Evolutionary conservation across 768 basidiomycete genomes (phyloP).

Genomic region (Phylloporus arenicola): DNA sequence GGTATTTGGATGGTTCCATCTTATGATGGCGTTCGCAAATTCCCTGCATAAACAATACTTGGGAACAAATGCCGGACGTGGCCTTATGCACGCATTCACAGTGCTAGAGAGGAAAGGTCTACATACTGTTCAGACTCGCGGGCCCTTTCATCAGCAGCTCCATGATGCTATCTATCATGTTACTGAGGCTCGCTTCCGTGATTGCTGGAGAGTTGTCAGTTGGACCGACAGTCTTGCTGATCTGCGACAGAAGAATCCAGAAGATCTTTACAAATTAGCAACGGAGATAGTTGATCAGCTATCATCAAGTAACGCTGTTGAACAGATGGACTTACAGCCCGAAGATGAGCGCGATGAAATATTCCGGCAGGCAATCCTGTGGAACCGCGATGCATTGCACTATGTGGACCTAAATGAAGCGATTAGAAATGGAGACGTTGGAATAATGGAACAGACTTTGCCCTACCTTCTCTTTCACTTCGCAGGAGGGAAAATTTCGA

Average conservation of each 20-base stretch:
- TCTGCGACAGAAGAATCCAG: slow-evolving; percentile 10
- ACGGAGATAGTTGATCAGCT: background rate
- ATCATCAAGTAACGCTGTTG: background rate
- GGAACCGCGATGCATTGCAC: slow-evolving; percentile 32
- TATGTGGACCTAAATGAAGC: slow-evolving; percentile 35
- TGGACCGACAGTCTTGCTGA: slow-evolving; percentile 16
- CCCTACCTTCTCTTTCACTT: slow-evolving; percentile 2
- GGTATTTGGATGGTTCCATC: too few relatives aligned
- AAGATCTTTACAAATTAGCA: background rate
- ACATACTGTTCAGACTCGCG: slow-evolving; percentile 2
- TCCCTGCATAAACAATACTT: too few relatives aligned
- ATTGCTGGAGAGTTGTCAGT: slow-evolving; percentile 30
- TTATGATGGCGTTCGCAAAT: slow-evolving; percentile 36
- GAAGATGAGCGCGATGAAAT: slow-evolving; percentile 24
- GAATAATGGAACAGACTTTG: slow-evolving; percentile 19
- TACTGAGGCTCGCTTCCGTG: slow-evolving; percentile 34
- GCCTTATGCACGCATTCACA: slow-evolving; percentile 18
- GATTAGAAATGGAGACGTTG: slow-evolving; percentile 30
- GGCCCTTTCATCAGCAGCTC: slow-evolving; percentile 18
- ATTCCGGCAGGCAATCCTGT: slow-evolving; percentile 28
- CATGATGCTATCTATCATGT: slow-evolving; percentile 34
- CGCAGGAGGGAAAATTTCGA: background rate
- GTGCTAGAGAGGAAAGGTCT: slow-evolving; percentile 20
- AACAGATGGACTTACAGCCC: background rate
- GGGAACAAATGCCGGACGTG: background rate